Conservation (phyloP, 495 filamentous ascomycete species). For the Lindgomyces ingoldianus region DNA sequence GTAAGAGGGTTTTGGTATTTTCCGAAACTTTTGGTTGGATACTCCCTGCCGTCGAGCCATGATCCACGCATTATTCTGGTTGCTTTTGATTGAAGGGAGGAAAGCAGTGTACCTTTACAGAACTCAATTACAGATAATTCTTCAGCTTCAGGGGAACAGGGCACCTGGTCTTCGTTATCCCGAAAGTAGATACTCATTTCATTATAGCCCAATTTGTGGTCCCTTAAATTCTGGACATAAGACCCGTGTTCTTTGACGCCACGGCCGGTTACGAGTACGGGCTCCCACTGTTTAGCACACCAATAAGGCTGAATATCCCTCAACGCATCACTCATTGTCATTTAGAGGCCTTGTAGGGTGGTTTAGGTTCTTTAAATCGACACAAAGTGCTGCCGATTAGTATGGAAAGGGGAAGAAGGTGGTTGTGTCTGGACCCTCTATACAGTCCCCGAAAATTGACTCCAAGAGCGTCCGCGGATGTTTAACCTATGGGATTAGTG, state of each 20-base stretch:
- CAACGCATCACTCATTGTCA: background rate
- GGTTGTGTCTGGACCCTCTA: no score
- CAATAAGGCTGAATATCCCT: background rate
- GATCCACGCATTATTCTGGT: background rate
- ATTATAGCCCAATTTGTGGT: background rate
- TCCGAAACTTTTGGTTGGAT: background rate
- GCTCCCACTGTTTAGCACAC: background rate
- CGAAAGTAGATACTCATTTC: background rate
- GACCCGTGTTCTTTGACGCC: background rate
- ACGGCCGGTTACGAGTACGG: background rate
- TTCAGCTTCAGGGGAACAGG: background rate
- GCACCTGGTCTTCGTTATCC: background rate
- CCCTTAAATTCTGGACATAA: background rate
- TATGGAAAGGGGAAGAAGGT: no score
- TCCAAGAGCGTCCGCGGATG: no score
- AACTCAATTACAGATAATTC: background rate
- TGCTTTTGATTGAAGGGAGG: background rate
- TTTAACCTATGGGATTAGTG: no score
- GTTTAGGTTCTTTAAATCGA: no score
- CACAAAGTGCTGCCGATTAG: no score
- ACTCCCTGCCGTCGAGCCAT: background rate
- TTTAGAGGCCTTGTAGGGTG: background rate
- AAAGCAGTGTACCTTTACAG: background rate
- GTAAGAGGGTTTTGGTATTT: background rate
- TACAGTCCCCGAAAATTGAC: no score